phyloP scores from a whole-genome alignment of 164 flowering plant genomes.

The Echeveria elegans region DNA sequence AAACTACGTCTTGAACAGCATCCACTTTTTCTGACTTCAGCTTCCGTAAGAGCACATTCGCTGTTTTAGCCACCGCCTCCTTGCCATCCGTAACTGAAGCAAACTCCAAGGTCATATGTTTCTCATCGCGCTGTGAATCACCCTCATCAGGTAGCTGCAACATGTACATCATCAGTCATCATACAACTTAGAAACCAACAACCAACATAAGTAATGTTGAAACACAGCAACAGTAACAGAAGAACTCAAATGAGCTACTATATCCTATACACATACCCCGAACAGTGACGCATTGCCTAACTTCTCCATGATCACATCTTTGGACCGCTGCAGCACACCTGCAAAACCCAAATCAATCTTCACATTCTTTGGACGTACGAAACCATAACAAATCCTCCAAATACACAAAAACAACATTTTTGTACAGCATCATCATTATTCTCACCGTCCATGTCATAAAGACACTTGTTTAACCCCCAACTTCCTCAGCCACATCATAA shows the following conservation, averaged over 20 bases:
- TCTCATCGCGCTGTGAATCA: slow-evolving; percentile 13
- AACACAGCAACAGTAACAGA: not conserved
- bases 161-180: not conserved
- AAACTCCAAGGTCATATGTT: slow-evolving; percentile 46
- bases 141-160: slow-evolving; percentile 38
- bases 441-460: too few relatives aligned
- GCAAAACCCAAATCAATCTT: not conserved
- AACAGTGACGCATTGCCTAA: slow-evolving; percentile 25
- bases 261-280: slow-evolving; percentile 24
- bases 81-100: slow-evolving; percentile 67
- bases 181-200: not conserved
- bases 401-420: not conserved
- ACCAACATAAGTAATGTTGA: not conserved
- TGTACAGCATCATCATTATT: too few relatives aligned
- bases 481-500: too few relatives aligned
- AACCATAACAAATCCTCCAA: not conserved
- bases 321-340: slow-evolving; percentile 78
- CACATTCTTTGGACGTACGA: too few relatives aligned
- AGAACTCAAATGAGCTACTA: not conserved
- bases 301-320: slow-evolving; percentile 38
- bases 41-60: slow-evolving; percentile 51
- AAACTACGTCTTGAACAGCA: slow-evolving; percentile 20
- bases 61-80: slow-evolving; percentile 77
- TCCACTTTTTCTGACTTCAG: slow-evolving; percentile 17
- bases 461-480: too few relatives aligned